A percentile compares a stretch with the other conserved stretches of the same genome.
Conservation (phyloP, 2,329 filamentous ascomycete species). For the Penicillium vulpinum region DNA sequence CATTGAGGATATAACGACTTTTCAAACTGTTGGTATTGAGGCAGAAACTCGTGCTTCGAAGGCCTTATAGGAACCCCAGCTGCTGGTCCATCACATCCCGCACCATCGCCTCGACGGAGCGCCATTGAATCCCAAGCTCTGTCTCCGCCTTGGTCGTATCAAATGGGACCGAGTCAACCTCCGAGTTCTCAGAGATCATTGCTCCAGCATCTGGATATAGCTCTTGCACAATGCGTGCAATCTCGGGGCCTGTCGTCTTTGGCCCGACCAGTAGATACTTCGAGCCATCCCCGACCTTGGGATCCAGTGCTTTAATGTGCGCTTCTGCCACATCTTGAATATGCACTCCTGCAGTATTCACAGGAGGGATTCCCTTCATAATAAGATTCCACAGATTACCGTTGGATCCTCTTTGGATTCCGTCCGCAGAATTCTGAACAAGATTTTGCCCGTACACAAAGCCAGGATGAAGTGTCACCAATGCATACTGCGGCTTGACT, state of each 20-base stretch:
- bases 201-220: conserved; percentile 17
- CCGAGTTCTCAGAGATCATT: conserved; percentile 6
- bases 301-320: conserved; percentile 24
- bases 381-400: conserved; percentile 16
- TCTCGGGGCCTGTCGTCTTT: conserved; percentile 12
- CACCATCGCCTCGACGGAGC: conserved; percentile 20
- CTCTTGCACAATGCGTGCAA: conserved; percentile 16
- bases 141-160: conserved; percentile 22
- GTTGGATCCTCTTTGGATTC: conserved; percentile 14
- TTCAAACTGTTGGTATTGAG: neutral
- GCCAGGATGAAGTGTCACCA: conserved; percentile 26
- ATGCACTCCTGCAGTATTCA: conserved; percentile 19
- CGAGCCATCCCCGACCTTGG: conserved; percentile 19
- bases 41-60: too few relatives aligned
- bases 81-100: conserved; percentile 26
- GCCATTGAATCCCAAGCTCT: conserved; percentile 27
- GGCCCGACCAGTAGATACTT: conserved; percentile 20
- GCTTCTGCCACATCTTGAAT: conserved; percentile 29
- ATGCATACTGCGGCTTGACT: conserved; percentile 17
- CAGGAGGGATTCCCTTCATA: conserved; percentile 11
- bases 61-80: conserved; percentile 8
- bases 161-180: neutral
- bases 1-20: neutral
- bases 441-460: conserved; percentile 26
- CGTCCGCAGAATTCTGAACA: conserved; percentile 19